A percentile compares a stretch with the other conserved stretches of the same genome.
These are phyloP conservation scores for Thielaviopsis populi DNA, from an alignment of 2,329 filamentous ascomycete genomes.

Conservation along the genomic window DNA sequence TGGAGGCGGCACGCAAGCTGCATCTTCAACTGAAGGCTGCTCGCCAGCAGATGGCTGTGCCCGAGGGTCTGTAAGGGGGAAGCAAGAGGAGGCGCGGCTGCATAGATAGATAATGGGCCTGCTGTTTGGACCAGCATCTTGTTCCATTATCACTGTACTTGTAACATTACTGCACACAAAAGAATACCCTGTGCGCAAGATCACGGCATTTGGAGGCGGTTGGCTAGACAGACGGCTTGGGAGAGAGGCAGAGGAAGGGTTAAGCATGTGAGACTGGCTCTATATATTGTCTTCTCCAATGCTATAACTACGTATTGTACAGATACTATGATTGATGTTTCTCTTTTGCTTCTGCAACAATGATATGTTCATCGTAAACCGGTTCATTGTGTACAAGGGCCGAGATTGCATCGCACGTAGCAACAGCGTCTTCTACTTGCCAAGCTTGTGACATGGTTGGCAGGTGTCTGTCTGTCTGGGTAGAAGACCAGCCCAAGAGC, in stretches of 20 bases:
- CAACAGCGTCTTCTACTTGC: neutral
- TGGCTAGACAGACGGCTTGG: neutral
- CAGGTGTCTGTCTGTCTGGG: neutral
- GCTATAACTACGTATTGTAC: constrained; percentile 11
- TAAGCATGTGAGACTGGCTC: constrained; percentile 1
- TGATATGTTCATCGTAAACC: neutral
- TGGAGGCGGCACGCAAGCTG: constrained; percentile 34
- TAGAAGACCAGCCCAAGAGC: neutral
- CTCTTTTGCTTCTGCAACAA: neutral
- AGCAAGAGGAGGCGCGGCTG: constrained; percentile 18
- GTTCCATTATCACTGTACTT: constrained; percentile 13
- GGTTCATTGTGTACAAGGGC: neutral
- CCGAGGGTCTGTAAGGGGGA: constrained; percentile 25
- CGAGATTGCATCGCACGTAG: neutral
- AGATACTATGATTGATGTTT: constrained; percentile 8
- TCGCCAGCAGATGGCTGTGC: constrained; percentile 23
- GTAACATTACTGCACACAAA: constrained; percentile 12
- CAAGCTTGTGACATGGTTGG: neutral
- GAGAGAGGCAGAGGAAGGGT: neutral
- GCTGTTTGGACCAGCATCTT: neutral
- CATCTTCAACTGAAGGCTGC: constrained; percentile 41
- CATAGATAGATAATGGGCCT: neutral
- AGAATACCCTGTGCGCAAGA: constrained; percentile 1
- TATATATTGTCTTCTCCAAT: constrained; percentile 7
- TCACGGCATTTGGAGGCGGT: neutral